Evolutionary conservation across 176 grass and related monocot genomes (phyloP).

Genomic region (Avena sativa): DNA sequence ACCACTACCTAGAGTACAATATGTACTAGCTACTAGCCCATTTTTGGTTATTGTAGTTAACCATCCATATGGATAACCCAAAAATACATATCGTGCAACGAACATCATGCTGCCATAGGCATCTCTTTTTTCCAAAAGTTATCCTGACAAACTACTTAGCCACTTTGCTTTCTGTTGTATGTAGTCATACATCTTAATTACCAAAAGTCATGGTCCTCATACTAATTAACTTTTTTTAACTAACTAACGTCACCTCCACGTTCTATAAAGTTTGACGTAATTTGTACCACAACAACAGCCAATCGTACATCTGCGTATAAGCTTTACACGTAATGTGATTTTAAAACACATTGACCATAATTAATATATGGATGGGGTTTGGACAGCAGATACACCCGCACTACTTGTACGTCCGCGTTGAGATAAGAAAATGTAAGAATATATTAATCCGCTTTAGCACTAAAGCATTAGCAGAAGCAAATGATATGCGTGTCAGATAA

Average conservation of each 20-base stretch:
- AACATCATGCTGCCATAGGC: conserved; percentile 28
- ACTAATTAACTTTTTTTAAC: not conserved
- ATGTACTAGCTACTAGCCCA: not conserved
- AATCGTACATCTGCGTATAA: not conserved
- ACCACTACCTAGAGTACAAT: conserved; percentile 1
- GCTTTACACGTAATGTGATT: conserved; percentile 22
- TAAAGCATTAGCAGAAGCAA: conserved; percentile 15
- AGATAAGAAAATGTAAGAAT: not conserved
- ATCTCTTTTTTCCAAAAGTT: conserved; percentile 5
- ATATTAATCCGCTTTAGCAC: not conserved
- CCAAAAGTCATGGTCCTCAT: not conserved
- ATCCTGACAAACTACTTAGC: not conserved
- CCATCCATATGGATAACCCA: not conserved
- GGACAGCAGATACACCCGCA: conserved; percentile 15
- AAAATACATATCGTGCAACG: not conserved
- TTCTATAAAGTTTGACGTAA: conserved; percentile 19
- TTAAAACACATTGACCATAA: conserved; percentile 32
- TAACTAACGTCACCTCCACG: not conserved
- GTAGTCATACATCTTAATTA: conserved; percentile 11
- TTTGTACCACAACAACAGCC: not conserved
- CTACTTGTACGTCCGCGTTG: not conserved
- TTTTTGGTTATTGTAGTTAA: not conserved
- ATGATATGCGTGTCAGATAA: conserved; percentile 15
- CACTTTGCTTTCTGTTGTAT: conserved; percentile 26
- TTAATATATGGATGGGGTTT: not conserved